Conservation (phyloP, 2,329 filamentous ascomycete species). For the Dothideomycetes sp. region DNA sequence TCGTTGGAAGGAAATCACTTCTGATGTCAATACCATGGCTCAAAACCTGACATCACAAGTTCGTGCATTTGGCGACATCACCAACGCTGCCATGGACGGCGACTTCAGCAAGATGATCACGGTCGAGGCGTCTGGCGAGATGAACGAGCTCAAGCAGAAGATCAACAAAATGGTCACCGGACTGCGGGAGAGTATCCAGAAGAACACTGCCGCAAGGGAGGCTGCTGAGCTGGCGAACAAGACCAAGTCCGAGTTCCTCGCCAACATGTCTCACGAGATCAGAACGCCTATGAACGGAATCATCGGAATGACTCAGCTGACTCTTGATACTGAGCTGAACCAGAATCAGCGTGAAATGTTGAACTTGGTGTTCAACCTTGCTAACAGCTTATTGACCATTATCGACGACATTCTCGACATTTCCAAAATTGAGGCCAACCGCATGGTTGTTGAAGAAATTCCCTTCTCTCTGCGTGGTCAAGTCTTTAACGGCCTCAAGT, state of each 20-base stretch:
- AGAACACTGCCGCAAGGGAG: conserved; percentile 91
- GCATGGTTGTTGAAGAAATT: conserved; percentile 98
- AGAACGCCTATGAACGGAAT: conserved; percentile 96
- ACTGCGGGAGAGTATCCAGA: conserved; percentile 87
- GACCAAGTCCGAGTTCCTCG: conserved; percentile 95
- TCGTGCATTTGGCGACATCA: conserved; percentile 94
- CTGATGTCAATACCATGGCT: conserved; percentile 87
- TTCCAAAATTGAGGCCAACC: conserved; percentile 78
- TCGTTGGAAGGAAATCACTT: conserved; percentile 96
- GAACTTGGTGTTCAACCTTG: conserved; percentile 94
- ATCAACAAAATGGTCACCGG: conserved; percentile 99
- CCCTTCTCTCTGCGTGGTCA: conserved; percentile 89
- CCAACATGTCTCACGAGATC: conserved; percentile 99
- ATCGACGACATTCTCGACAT: conserved; percentile 73
- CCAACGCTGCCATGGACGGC: conserved; percentile 92
- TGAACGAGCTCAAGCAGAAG: conserved; percentile 98
- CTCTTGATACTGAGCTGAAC: conserved; percentile 84
- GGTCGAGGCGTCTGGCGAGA: conserved; percentile 93
- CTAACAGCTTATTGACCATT: conserved; percentile 91
- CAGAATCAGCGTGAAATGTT: conserved; percentile 96
- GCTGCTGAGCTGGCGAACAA: conserved; percentile 94
- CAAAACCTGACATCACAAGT: conserved; percentile 88
- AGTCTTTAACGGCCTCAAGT: conserved; percentile 95
- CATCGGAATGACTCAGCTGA: conserved; percentile 95
- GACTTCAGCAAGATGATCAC: conserved; percentile 97